These are phyloP conservation scores for Castanospermum australe DNA, from an alignment of 306 rosid genomes.

Conservation along the genomic window DNA sequence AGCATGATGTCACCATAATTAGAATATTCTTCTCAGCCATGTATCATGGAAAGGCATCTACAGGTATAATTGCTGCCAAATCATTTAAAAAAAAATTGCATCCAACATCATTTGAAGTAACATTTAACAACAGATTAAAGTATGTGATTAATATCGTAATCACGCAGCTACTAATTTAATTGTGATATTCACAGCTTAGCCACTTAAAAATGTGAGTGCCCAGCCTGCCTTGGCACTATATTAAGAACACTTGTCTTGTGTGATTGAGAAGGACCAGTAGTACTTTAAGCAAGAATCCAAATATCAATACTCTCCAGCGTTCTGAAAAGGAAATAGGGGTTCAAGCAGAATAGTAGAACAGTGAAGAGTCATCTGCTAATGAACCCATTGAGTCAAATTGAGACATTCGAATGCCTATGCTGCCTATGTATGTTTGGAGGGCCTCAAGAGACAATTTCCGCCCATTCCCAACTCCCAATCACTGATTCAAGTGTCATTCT, in stretches of 20 bases:
- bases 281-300: neutral
- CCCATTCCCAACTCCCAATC: neutral
- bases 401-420: constrained; percentile 12
- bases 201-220: neutral
- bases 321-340: constrained; percentile 29
- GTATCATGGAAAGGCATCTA: constrained; percentile 35
- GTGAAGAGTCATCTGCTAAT: constrained; percentile 23
- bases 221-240: constrained; percentile 25
- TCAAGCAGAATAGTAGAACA: constrained; percentile 15
- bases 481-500: constrained; percentile 12
- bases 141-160: constrained; percentile 7
- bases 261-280: constrained; percentile 12
- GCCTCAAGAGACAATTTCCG: constrained; percentile 16
- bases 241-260: neutral
- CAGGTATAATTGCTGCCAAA: constrained; percentile 34
- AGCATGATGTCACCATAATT: constrained; percentile 26
- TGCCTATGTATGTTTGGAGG: constrained; percentile 24
- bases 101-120: constrained; percentile 34
- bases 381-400: constrained; percentile 41
- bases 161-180: constrained; percentile 24
- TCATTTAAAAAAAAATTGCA: neutral
- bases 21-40: constrained; percentile 40
- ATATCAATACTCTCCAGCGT: constrained; percentile 3
- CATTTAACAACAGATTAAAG: constrained; percentile 17
- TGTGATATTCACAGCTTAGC: constrained; percentile 37